phyloP scores from a whole-genome alignment of 2,329 filamentous ascomycete species.

The Berkeleyomyces basicola region DNA sequence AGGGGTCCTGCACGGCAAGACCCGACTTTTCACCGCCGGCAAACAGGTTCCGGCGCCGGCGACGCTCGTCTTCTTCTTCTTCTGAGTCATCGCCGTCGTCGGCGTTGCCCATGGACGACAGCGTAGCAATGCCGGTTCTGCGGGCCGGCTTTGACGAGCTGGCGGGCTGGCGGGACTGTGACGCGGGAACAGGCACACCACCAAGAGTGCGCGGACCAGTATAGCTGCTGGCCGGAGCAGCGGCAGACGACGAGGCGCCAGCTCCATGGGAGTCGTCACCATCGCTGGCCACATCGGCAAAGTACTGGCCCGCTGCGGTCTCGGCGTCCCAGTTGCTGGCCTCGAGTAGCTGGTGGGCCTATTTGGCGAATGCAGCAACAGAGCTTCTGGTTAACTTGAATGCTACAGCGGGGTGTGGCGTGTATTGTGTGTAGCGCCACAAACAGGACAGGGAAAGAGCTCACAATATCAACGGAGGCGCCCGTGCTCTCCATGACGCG shows the following conservation, averaged over 20 bases:
- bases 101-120: conserved; percentile 34
- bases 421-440: not conserved
- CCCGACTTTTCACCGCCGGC: conserved; percentile 75
- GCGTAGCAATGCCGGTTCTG: conserved; percentile 43
- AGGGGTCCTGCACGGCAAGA: conserved; percentile 48
- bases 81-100: conserved; percentile 39
- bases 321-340: conserved; percentile 50
- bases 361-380: not conserved
- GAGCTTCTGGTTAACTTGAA: not conserved
- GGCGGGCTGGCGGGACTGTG: conserved; percentile 15
- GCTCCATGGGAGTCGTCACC: conserved; percentile 32
- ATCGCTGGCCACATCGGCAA: conserved; percentile 27
- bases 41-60: conserved; percentile 52
- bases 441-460: not conserved
- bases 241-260: not conserved
- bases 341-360: conserved; percentile 53
- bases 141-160: conserved; percentile 28
- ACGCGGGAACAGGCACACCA: conserved; percentile 39
- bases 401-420: not conserved
- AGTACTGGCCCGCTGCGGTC: conserved; percentile 45
- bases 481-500: conserved; percentile 3
- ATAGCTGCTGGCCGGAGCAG: conserved; percentile 27
- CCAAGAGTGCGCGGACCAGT: conserved; percentile 47
- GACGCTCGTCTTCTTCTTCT: conserved; percentile 38
- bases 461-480: not conserved